phyloP scores from a whole-genome alignment of 148 eudicot genomes.

The Arctostaphylos glauca region DNA sequence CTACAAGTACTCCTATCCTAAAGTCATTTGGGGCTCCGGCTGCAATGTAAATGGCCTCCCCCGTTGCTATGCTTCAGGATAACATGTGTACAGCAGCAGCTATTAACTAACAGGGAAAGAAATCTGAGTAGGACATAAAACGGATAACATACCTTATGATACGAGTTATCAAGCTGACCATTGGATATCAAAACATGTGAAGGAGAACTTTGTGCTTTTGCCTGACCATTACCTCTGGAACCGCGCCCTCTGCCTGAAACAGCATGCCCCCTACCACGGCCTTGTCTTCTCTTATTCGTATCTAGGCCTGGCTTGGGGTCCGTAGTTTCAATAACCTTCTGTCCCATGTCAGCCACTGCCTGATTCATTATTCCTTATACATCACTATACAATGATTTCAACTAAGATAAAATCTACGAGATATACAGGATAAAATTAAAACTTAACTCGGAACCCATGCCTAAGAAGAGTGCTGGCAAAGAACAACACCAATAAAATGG shows the following conservation, averaged over 20 bases:
- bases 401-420: not conserved
- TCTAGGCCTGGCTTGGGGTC: constrained; percentile 48
- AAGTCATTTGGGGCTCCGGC: not conserved
- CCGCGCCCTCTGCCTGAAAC: constrained; percentile 75
- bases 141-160: constrained; percentile 44
- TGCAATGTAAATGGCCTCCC: not conserved
- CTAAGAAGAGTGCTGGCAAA: not conserved
- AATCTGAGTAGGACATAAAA: not conserved
- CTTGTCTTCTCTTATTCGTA: constrained; percentile 62
- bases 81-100: not conserved
- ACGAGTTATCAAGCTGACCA: constrained; percentile 63
- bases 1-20: not conserved
- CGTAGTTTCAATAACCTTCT: constrained; percentile 37
- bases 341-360: constrained; percentile 55
- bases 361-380: constrained; percentile 25
- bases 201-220: constrained; percentile 43
- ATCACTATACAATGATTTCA: not conserved
- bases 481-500: not conserved
- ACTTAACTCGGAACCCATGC: not conserved
- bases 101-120: not conserved
- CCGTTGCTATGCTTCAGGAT: not conserved
- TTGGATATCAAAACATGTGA: constrained; percentile 39
- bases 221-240: constrained; percentile 56
- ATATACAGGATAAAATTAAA: not conserved
- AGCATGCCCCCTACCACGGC: constrained; percentile 75